Conservation (phyloP, 768 basidiomycete species). For the Tricholoma sp. region DNA sequence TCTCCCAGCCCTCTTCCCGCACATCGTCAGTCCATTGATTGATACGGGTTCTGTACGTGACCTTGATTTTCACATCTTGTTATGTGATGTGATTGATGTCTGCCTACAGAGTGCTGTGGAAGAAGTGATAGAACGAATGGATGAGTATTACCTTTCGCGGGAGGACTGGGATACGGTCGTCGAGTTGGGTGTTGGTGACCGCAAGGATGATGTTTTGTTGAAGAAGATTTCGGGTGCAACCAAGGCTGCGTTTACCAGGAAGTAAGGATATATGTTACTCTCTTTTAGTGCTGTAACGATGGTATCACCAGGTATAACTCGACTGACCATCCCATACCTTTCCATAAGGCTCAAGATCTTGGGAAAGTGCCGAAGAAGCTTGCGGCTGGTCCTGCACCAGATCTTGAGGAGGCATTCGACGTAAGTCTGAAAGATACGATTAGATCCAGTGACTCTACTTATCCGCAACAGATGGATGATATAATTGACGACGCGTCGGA, state of each 20-base stretch:
- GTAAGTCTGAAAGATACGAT: constrained; percentile 33
- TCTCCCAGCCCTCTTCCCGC: constrained; percentile 80
- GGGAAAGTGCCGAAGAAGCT: constrained; percentile 81
- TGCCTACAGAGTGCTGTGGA: constrained; percentile 66
- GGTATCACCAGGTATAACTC: constrained; percentile 69
- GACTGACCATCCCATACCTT: constrained; percentile 88
- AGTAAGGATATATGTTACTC: constrained; percentile 40
- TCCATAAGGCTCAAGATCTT: constrained; percentile 82
- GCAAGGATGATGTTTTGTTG: constrained; percentile 66
- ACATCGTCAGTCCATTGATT: constrained; percentile 75
- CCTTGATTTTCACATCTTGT: neutral
- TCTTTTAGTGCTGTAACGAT: neutral
- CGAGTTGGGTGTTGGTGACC: constrained; percentile 84
- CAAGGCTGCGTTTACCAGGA: constrained; percentile 82
- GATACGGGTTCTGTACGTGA: constrained; percentile 67
- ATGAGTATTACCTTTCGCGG: constrained; percentile 87
- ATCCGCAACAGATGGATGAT: constrained; percentile 35
- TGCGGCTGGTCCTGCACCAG: constrained; percentile 69
- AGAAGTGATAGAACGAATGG: constrained; percentile 84
- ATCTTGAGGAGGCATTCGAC: constrained; percentile 89
- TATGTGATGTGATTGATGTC: neutral
- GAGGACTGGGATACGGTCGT: constrained; percentile 98
- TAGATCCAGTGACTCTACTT: neutral
- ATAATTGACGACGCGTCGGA: constrained; percentile 44
- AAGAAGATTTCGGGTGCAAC: constrained; percentile 82